Base-by-base conservation (phyloP, 2,329 filamentous ascomycete genomes). In the Fusarium sp. region DNA sequence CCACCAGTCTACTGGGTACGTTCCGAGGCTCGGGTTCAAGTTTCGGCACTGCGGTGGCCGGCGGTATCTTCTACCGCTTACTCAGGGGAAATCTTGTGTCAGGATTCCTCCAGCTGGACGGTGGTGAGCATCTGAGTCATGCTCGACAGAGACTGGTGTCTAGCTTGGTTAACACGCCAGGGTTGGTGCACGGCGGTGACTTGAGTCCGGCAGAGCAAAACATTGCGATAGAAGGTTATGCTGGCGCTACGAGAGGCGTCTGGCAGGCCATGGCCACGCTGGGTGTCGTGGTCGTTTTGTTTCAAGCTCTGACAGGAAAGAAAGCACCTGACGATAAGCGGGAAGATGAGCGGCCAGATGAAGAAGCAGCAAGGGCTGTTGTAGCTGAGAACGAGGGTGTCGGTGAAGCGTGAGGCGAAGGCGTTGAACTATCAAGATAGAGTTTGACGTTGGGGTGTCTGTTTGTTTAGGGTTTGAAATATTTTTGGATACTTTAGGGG, bases 1-100 rank as follows among this genome's bases (percentile, higher is more conserved):
- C 92, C 6, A 94, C 92, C 1, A 92, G 93, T 18, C 85, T 97
- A 46, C 82, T 96, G 8, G 90, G 92, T 33, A 97, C 94, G 2
- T 96, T 96, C 82, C 88, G 94, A 8, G 93, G 93, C 9, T 95
- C 96, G 72, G 93, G 93, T 0, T 93, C 93, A 19, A 93, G 90
- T 58, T 96, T 97, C 75, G 94, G 94, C 6, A 92, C 92, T 3
- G 90, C 94, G 0, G 92, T 96, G 53, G 93, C 93, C 5, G 94
- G 94, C 6, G 94, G 94, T 0, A 85, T 93, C 60, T 96, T 95
- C 79, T 86, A 88, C 44, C 88, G 93, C 9, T 85, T 89, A 4
- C 81, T 96, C 37, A 84, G 86, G 50, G 81, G 75, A 5, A 83
- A 85, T 1, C 84, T 96, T 4, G 83, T 86, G n/a, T 76, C 81